Evolutionary conservation across 257 asterid species (phyloP), one percentile per base, ranked within the genome.

Genomic region (Marsdenia floribunda): DNA sequence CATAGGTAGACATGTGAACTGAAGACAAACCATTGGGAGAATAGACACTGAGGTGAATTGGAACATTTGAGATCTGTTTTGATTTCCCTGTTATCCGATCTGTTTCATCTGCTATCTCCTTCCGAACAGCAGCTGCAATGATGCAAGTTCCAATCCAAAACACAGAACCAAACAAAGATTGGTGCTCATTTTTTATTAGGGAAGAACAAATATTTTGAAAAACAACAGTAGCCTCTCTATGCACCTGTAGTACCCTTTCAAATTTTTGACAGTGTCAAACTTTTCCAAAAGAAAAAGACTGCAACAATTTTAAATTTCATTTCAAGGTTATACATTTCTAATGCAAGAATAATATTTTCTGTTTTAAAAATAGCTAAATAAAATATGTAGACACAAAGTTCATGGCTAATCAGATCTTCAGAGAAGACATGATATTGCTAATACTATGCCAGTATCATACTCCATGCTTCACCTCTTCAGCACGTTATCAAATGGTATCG

Each of bases 31-130:
- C 98, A 78, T 81, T 89, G 42, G 97, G 97, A 81, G 97, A 94
- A 86, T 92, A 92, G 76, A 94, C 88, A 86, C 99, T 94, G 75
- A 94, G 87, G 77, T 93, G 98, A 87, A 93, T 93, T 49, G 98
- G 98, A 81, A 88, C 64, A 57, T 93, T 93, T n/a, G 97, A 93
- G 73, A 93, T 93, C 76, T 88, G 94, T 76, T 93, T 93, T 78
- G 73, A 71, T 87, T 89, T 87, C 83, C 98, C 97, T 50, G 97
- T 93, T 79, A 91, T 93, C 54, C 97, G 96, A 68, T 93, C 98
- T 6, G 97, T 93, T 85, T 93, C 98, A 85, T 93, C 98, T 37
- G 96, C 85, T 68, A 93, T 93, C 88, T 93, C 97, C 81, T 88
- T 85, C 57, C 98, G 89, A 58, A 91, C 98, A 79, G 97, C 75